Base-by-base conservation (phyloP, 208 protist species). In the Angomonas desouzai region DNA sequence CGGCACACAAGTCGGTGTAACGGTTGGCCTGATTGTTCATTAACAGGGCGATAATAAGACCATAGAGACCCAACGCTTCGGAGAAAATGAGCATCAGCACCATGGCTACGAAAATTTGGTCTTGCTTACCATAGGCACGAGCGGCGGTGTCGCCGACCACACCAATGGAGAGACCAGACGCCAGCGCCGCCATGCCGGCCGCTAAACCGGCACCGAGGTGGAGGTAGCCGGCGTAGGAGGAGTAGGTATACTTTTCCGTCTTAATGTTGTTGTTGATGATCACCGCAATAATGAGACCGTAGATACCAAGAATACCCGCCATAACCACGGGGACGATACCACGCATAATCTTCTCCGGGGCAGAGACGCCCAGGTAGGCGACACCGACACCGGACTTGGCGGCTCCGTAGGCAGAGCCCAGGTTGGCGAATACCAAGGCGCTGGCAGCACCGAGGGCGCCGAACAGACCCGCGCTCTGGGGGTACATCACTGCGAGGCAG, bases 1-100 rank as follows among this genome's bases (percentile, higher is more conserved):
- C 47, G 16, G 69, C 75, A 76, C 83, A 90, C 13, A 94, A 65
- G 49, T 81, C 68, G 11, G 70, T 75, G 77, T 92, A 94, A 30
- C 88, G 72, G 64, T 89, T 94, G 16, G 88, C 87, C 62, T 91
- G 81, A 70, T 94, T 93, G 72, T 93, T 96, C 85, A 96, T 94
- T 25, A 96, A 77, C 22, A 99, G 72, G 59, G 96, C 97, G 66
- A 99, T 97, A 75, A 99, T 99, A 61, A 99, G 89, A 53, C 98
- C 98, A 77, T 99, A 98, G 2, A 99, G 71, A 64, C 96, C 99
- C 11, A 99, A 87, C 61, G 98, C 98, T 86, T 99, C 99, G 22
- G 96, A 98, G 81, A 99, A 99, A 89, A 99, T 99, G 40, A 99
- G 97, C 87, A 99, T 99, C 20, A 99, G 90, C 73, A 99, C 96